A percentile compares a stretch with the other conserved stretches of the same genome.
Evolutionary conservation across 2,329 filamentous ascomycete genomes (phyloP).

Genomic region (Chalara sp.): DNA sequence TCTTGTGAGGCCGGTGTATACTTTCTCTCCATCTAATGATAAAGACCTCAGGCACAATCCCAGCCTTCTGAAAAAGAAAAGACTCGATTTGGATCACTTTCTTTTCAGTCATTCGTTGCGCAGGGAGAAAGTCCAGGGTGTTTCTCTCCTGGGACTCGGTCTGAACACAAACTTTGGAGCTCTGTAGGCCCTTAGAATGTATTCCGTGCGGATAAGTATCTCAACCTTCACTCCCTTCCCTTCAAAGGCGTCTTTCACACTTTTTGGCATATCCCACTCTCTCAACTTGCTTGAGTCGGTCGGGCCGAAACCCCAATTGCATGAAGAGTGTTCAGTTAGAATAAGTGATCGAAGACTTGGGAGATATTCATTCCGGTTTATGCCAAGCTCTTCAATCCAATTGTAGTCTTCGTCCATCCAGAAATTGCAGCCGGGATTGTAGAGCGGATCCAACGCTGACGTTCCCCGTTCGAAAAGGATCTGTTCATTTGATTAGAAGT

Average conservation of each 20-base stretch:
- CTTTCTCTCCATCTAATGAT: too few relatives aligned
- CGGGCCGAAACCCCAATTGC: background rate
- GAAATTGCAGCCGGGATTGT: too few relatives aligned
- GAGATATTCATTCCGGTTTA: background rate
- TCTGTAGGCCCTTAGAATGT: background rate
- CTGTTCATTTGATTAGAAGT: too few relatives aligned
- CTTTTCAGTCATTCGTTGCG: too few relatives aligned
- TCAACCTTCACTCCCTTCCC: background rate
- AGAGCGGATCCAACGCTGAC: too few relatives aligned
- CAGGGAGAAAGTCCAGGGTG: conserved; percentile 36
- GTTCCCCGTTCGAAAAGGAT: too few relatives aligned
- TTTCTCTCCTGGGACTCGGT: background rate
- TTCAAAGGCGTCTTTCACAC: background rate
- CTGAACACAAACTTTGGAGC: background rate
- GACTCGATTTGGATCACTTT: too few relatives aligned
- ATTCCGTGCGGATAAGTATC: background rate
- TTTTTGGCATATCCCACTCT: background rate
- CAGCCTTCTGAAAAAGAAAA: too few relatives aligned
- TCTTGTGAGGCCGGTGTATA: too few relatives aligned
- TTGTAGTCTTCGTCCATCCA: too few relatives aligned
- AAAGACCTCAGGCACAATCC: too few relatives aligned
- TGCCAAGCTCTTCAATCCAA: too few relatives aligned
- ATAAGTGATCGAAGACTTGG: background rate
- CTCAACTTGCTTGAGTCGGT: background rate
- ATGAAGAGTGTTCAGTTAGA: background rate